Evolutionary conservation across 768 basidiomycete genomes (phyloP).

Genomic region (Pleurotus pulmonarius): DNA sequence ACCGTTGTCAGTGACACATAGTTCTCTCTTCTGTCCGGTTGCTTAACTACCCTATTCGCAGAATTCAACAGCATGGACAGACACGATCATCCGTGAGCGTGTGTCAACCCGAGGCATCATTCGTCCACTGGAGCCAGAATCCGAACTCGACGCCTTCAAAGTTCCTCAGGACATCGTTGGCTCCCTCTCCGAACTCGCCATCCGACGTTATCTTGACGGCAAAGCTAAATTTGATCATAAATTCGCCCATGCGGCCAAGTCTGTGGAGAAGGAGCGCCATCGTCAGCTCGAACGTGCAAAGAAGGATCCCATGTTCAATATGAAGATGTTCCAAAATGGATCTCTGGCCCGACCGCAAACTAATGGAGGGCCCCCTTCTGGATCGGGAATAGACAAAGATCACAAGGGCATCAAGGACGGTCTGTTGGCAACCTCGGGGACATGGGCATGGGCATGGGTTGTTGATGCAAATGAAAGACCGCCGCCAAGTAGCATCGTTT

Average conservation of each 20-base stretch:
- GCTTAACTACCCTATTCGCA: constrained; percentile 14
- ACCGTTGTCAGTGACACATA: constrained; percentile 34
- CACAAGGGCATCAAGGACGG: constrained; percentile 29
- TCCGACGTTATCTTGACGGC: constrained; percentile 74
- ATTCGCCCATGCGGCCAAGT: constrained; percentile 51
- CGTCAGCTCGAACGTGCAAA: constrained; percentile 62
- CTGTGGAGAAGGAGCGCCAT: constrained; percentile 63
- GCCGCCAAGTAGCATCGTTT: constrained; percentile 88
- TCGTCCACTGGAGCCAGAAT: constrained; percentile 74
- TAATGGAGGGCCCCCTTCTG: constrained; percentile 13
- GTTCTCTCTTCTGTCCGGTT: not conserved
- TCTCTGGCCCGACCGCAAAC: constrained; percentile 11
- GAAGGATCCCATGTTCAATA: constrained; percentile 55
- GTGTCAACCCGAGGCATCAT: constrained; percentile 79
- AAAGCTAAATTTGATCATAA: constrained; percentile 61
- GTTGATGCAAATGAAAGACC: constrained; percentile 76
- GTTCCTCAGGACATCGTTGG: constrained; percentile 69
- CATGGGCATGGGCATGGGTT: constrained; percentile 85
- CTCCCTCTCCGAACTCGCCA: constrained; percentile 65
- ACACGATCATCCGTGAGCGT: constrained; percentile 87
- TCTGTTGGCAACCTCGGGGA: constrained; percentile 41
- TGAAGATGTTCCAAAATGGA: constrained; percentile 41
- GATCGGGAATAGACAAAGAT: constrained; percentile 7
- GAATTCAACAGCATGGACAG: constrained; percentile 34
- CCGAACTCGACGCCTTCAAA: constrained; percentile 61